phyloP scores from a whole-genome alignment of 2,329 filamentous ascomycete species.

The Talaromyces marneffei region DNA sequence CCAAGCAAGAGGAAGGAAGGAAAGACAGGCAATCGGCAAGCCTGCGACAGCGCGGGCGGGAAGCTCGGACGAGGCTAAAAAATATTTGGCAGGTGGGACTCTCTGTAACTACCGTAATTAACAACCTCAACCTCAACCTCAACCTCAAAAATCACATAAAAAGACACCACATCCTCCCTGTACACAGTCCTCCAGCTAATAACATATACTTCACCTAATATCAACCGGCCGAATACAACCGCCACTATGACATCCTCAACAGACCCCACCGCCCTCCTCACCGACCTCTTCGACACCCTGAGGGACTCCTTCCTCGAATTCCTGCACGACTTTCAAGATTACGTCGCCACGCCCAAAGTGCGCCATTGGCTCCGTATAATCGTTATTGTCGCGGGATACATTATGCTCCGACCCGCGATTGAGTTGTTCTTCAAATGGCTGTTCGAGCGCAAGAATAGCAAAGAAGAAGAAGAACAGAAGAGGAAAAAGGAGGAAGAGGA shows the following conservation, averaged over 20 bases:
- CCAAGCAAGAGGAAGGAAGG: not conserved
- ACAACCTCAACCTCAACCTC: not conserved
- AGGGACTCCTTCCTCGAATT: constrained; percentile 19
- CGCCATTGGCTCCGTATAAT: constrained; percentile 57
- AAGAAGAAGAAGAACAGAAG: constrained; percentile 58
- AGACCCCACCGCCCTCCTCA: constrained; percentile 1
- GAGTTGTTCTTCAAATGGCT: constrained; percentile 59
- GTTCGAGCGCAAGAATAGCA: constrained; percentile 29
- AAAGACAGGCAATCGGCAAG: not conserved
- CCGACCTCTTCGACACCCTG: constrained; percentile 17
- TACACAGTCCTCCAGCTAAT: not conserved
- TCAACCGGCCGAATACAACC: not conserved
- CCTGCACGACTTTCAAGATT: constrained; percentile 29
- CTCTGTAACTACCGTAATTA: no score
- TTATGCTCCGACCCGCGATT: constrained; percentile 54
- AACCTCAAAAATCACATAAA: not conserved
- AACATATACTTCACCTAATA: not conserved
- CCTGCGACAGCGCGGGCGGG: not conserved
- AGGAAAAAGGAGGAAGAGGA: constrained; percentile 50
- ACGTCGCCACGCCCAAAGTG: constrained; percentile 34
- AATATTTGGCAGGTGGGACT: not conserved
- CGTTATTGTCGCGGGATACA: constrained; percentile 64
- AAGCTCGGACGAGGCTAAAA: not conserved
- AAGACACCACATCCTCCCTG: not conserved
- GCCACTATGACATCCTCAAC: constrained; percentile 8